These are phyloP conservation scores for Clausena lansium DNA, from an alignment of 345 rosid genomes.

Conservation along the genomic window DNA sequence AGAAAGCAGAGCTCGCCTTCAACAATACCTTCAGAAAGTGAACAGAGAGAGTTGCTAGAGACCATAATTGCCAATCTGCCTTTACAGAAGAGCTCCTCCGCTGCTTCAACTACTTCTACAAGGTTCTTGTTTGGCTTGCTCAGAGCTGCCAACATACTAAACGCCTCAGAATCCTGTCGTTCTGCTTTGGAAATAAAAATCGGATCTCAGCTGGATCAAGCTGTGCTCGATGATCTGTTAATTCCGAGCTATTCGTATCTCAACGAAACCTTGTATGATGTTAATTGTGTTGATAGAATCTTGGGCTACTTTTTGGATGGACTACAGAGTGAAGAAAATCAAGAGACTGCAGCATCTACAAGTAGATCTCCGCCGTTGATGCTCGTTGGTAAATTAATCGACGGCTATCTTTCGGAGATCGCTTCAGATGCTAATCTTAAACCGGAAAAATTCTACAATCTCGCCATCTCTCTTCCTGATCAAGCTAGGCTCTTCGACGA, in stretches of 20 bases:
- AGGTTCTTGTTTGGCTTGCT: constrained; percentile 70
- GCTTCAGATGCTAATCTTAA: constrained; percentile 91
- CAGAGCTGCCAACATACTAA: constrained; percentile 77
- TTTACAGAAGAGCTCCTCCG: constrained; percentile 37
- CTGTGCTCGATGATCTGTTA: constrained; percentile 82
- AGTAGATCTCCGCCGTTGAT: constrained; percentile 51
- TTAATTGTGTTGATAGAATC: constrained; percentile 90
- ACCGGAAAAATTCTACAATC: constrained; percentile 66
- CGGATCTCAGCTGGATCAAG: constrained; percentile 77
- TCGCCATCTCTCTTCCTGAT: constrained; percentile 73
- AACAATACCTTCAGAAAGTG: constrained; percentile 48
- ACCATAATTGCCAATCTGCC: constrained; percentile 65
- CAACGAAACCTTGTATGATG: constrained; percentile 88
- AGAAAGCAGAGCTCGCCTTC: constrained; percentile 56
- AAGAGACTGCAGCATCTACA: constrained; percentile 23
- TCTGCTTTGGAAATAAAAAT: constrained; percentile 72
- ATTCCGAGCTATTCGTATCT: constrained; percentile 96
- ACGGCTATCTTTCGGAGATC: constrained; percentile 87
- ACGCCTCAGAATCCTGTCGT: constrained; percentile 64
- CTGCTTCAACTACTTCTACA: constrained; percentile 54
- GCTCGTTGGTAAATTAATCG: constrained; percentile 89
- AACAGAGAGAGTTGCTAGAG: constrained; percentile 80
- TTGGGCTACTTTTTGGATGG: constrained; percentile 66
- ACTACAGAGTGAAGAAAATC: constrained; percentile 11
- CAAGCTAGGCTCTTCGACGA: constrained; percentile 89